These are phyloP conservation scores for Phyllosticta citrichinensis DNA, from an alignment of 2,329 filamentous ascomycete genomes.

Conservation along the genomic window DNA sequence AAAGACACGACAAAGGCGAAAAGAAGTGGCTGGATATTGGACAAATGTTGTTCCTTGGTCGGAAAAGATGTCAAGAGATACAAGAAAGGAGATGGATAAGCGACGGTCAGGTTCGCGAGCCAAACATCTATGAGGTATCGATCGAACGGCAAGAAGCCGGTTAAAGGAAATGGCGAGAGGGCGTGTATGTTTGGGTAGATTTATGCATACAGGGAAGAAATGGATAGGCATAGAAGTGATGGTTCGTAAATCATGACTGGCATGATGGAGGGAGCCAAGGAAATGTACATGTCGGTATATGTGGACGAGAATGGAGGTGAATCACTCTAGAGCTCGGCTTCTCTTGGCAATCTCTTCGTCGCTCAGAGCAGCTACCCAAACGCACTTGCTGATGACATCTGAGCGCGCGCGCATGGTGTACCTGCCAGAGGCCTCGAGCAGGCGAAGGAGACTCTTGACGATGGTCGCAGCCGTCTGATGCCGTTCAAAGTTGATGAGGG, in stretches of 20 bases:
- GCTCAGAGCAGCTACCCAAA: constrained; percentile 72
- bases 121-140: background rate
- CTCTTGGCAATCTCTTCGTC: constrained; percentile 57
- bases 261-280: background rate
- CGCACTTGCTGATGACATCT: constrained; percentile 66
- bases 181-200: background rate
- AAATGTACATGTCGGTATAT: background rate
- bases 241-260: background rate
- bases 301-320: background rate
- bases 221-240: background rate
- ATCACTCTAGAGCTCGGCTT: constrained; percentile 12
- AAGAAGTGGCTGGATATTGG: background rate
- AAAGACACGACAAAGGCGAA: background rate
- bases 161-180: background rate
- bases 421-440: constrained; percentile 68
- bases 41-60: background rate
- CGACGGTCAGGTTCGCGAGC: background rate
- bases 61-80: background rate
- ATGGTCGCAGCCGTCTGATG: constrained; percentile 66
- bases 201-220: background rate
- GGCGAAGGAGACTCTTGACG: constrained; percentile 66
- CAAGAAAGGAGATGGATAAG: background rate
- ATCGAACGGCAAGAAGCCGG: background rate
- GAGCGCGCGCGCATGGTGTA: constrained; percentile 68
- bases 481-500: constrained; percentile 73